Base-by-base conservation (phyloP, 2,329 filamentous ascomycete genomes). In the Neofusicoccum parvum region DNA sequence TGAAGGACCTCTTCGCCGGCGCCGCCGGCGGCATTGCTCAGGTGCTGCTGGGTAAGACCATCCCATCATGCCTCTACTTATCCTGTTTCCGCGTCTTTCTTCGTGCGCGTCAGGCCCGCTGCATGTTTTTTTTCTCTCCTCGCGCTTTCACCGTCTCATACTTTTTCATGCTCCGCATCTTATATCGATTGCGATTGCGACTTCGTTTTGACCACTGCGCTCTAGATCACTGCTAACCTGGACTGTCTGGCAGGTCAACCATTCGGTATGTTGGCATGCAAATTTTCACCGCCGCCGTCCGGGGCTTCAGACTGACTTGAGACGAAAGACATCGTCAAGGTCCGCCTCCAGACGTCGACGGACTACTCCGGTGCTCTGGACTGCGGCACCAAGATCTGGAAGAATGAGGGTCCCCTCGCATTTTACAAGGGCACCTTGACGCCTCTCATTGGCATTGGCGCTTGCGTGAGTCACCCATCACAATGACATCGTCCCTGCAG, bases 401-500 rank as follows among this genome's bases (percentile, higher is more conserved):
- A 87, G 73, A 90, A 92, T 74, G 95, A 99, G 79, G 95, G 95
- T 1, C 85, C 93, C 2, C 81, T 91, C 12, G 95, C 95, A 65
- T 99, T 99, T 83, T 99, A 99, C 87, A 99, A 99, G 71, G 95
- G 95, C 73, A 98, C 95, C 0, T 84, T 99, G 65, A 98, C 95
- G 5, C 95, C 95, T 0, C 85, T 99, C 65, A 87, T 99, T 65
- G 95, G 95, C 70, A 98, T 99, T 75, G 95, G 95, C 71, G 95
- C 95, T 71, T 99, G 95, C 78, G 94, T 95, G 76, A 75, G 80
- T 69, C 5, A 63, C 34, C 15, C 36, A 67, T 64, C 46, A 17
- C 45, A 14, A 43, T 23, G 20, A 58, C 6, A 23, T 37, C 43
- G 2, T 15, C 23, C n/a, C n/a, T 23, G 12, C 10, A 39, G n/a